Evolutionary conservation across 768 basidiomycete species (phyloP), one percentile per base, ranked within the genome.

Genomic region (Tricholoma sp.): DNA sequence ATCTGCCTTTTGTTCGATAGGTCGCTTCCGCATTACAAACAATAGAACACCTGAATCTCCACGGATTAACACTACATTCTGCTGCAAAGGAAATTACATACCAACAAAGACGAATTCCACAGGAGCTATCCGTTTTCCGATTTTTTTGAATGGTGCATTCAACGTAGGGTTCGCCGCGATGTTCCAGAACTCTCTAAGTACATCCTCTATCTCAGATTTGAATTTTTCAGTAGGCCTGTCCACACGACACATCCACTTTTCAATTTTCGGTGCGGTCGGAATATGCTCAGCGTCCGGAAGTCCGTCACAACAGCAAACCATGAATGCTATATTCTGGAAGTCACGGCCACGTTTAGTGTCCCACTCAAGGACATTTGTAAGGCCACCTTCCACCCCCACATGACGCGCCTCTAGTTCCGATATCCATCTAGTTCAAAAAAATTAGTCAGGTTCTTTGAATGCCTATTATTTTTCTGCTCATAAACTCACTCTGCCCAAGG

Each of bases 91-190:
- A 24, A 39, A 13, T 17, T 11, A 70, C 77, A 58, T 64, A 91
- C 91, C 89, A 41, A 91, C 84, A 68, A 88, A 92, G 32, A 91
- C 82, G 65, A 93, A 89, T 64, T 91, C 87, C 7, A 86, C 82
- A 1, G 88, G 88, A 1, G 88, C 83, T 39, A 91, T 77, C 28
- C 83, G 78, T 57, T 82, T 79, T 55, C 73, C 71, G n/a, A 88
- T 77, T 24, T 75, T 70, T 15, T 59, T 71, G 61, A 91, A 85
- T 2, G 75, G 83, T 11, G 65, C 57, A n/a, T 77, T 79, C 33
- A 80, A 69, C 6, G 63, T 44, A 0, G 57, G 18, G 31, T 75
- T 69, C 9, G 58, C 63, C 2, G 85, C 85, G 45, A 89, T 75
- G 18, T 76, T 69, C 71, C 78, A 80, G 47, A 88, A 79, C 29